Conservation (phyloP, 257 asterid genomes). For the Gynochthodes officinalis region DNA sequence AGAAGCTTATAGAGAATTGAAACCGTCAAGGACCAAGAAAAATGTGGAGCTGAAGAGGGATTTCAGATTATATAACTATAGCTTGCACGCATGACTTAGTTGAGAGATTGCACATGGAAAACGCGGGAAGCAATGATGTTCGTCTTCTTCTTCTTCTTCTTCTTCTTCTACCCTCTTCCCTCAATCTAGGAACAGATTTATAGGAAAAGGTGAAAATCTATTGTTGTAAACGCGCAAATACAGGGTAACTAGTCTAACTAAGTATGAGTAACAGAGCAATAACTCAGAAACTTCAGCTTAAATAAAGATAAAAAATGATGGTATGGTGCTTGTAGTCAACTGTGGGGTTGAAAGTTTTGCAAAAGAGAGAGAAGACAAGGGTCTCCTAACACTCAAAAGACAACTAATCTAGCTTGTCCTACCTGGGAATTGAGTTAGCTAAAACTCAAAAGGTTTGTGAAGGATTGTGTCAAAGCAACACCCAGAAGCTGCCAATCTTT, state of each 20-base stretch:
- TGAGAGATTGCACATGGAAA: slow-evolving; percentile 35
- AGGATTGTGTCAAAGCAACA: background rate
- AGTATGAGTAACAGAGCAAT: slow-evolving; percentile 14
- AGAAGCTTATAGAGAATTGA: slow-evolving; percentile 56
- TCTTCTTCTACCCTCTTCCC: background rate
- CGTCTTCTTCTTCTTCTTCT: background rate
- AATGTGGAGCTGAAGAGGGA: slow-evolving; percentile 29
- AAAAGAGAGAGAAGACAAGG: slow-evolving; percentile 17
- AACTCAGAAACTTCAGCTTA: slow-evolving; percentile 35
- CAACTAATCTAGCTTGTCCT: too few relatives aligned
- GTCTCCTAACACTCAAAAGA: background rate
- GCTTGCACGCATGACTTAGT: slow-evolving; percentile 86
- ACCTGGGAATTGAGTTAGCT: background rate
- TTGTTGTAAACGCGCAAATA: slow-evolving; percentile 37
- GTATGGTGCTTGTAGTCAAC: background rate
- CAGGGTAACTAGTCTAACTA: slow-evolving; percentile 14
- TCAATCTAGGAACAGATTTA: slow-evolving; percentile 24
- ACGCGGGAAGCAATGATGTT: slow-evolving; percentile 90
- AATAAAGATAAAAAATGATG: slow-evolving; percentile 23
- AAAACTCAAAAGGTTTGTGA: background rate
- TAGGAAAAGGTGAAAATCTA: background rate
- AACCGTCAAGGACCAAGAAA: slow-evolving; percentile 40
- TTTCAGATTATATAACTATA: slow-evolving; percentile 35
- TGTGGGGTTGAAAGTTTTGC: too few relatives aligned
- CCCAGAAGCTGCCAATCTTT: background rate